These are phyloP conservation scores for Termitomyces sp. DNA, from an alignment of 768 basidiomycete genomes.

Conservation along the genomic window DNA sequence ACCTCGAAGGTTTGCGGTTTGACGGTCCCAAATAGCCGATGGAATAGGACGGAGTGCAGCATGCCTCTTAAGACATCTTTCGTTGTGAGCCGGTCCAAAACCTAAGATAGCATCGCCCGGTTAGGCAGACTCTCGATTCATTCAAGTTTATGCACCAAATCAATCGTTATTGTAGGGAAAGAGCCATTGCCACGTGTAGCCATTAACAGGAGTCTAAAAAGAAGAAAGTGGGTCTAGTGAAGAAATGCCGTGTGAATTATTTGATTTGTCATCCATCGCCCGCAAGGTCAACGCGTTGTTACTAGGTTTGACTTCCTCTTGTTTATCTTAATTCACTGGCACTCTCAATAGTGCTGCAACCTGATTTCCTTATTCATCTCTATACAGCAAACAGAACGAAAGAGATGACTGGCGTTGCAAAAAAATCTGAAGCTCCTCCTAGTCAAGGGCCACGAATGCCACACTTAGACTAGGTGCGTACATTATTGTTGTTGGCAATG, in stretches of 20 bases:
- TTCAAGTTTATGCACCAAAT: constrained; percentile 14
- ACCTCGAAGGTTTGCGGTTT: constrained; percentile 78
- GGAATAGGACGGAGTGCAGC: constrained; percentile 81
- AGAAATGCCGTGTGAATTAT: not conserved
- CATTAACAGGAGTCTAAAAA: constrained; percentile 6
- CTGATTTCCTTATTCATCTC: too few relatives aligned
- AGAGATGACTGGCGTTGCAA: too few relatives aligned
- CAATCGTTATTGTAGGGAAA: constrained; percentile 16
- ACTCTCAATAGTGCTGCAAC: too few relatives aligned
- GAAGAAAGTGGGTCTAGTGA: not conserved
- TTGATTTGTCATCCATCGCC: not conserved
- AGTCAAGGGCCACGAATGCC: too few relatives aligned
- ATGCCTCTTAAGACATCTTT: constrained; percentile 75
- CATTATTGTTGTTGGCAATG: too few relatives aligned
- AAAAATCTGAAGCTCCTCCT: too few relatives aligned
- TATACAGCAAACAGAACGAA: too few relatives aligned
- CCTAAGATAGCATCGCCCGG: constrained; percentile 35
- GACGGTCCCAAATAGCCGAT: constrained; percentile 77
- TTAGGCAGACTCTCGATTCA: constrained; percentile 2
- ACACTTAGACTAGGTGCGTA: too few relatives aligned
- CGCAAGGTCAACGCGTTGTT: not conserved
- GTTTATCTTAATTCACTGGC: too few relatives aligned
- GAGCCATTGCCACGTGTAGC: constrained; percentile 10
- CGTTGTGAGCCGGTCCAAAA: constrained; percentile 66
- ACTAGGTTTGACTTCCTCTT: not conserved